phyloP scores from a whole-genome alignment of 148 eudicot species.

The Spergularia bocconei region DNA sequence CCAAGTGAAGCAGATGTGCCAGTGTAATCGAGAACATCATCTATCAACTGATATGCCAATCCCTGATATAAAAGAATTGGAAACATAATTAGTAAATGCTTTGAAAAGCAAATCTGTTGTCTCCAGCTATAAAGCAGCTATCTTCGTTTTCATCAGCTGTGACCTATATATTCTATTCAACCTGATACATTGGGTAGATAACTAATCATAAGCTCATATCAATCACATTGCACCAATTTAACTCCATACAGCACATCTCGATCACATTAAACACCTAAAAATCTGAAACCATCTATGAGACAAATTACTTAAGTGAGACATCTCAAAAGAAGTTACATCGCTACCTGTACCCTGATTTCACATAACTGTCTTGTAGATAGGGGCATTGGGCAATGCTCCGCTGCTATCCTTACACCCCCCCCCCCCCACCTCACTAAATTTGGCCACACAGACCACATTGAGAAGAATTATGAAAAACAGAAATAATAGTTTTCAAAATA shows the following conservation, averaged over 20 bases:
- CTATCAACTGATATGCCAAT: conserved; percentile 86
- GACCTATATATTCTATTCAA: background rate
- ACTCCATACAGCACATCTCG: background rate
- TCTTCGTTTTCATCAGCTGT: background rate
- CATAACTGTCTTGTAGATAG: background rate
- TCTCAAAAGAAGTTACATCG: no score
- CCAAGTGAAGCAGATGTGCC: conserved; percentile 93
- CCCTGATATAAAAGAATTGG: conserved; percentile 49
- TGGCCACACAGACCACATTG: background rate
- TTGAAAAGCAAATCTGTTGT: background rate
- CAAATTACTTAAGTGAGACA: no score
- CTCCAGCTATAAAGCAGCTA: background rate
- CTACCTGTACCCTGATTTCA: background rate
- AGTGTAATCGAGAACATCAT: conserved; percentile 90
- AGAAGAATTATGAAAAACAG: background rate
- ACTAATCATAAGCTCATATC: background rate
- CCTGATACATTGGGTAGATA: background rate
- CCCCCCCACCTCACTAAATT: background rate
- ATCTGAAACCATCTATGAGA: background rate
- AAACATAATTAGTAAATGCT: conserved; percentile 11
- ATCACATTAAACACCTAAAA: background rate
- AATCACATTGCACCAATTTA: background rate
- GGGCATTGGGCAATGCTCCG: background rate
- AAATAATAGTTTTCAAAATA: background rate
- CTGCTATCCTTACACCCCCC: background rate